These are phyloP conservation scores for Gamsiella multidivaricata DNA, from an alignment of 192 early-diverging fungal species.

Conservation along the genomic window DNA sequence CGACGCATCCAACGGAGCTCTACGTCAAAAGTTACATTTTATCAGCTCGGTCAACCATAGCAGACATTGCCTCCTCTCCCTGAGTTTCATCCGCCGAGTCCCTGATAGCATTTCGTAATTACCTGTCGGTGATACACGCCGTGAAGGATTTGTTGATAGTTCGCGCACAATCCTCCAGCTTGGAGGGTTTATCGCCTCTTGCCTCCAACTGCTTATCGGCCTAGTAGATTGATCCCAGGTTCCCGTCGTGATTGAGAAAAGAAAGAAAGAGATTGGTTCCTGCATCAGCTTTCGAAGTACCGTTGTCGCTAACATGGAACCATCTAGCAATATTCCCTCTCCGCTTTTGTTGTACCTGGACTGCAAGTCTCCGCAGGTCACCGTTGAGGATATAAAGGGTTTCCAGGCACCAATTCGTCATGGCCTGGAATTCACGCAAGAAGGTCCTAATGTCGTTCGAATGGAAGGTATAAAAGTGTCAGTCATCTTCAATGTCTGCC, in stretches of 20 bases:
- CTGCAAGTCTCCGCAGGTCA: constrained; percentile 65
- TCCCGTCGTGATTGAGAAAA: not conserved
- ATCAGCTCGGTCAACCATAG: no score
- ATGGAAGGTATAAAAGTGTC: not conserved
- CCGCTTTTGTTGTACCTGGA: constrained; percentile 47
- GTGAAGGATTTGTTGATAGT: constrained; percentile 91
- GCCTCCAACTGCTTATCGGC: constrained; percentile 63
- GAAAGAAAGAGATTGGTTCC: not conserved
- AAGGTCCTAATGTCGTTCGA: constrained; percentile 56
- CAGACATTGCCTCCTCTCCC: no score
- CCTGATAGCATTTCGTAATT: not conserved
- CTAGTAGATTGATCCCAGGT: constrained; percentile 10
- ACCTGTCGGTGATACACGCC: constrained; percentile 89
- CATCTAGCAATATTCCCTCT: no score
- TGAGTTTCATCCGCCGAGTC: not conserved
- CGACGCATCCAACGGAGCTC: constrained; percentile 61
- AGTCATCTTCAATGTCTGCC: not conserved
- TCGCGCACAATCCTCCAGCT: constrained; percentile 86
- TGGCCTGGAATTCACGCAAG: constrained; percentile 56
- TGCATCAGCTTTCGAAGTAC: not conserved
- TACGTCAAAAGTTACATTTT: no score
- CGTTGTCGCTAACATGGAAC: not conserved
- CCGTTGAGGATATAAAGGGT: constrained; percentile 69
- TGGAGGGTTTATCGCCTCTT: constrained; percentile 60
- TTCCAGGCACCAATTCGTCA: constrained; percentile 70